Base-by-base conservation (phyloP, 2,329 filamentous ascomycete genomes). In the Apiospora aurea region DNA sequence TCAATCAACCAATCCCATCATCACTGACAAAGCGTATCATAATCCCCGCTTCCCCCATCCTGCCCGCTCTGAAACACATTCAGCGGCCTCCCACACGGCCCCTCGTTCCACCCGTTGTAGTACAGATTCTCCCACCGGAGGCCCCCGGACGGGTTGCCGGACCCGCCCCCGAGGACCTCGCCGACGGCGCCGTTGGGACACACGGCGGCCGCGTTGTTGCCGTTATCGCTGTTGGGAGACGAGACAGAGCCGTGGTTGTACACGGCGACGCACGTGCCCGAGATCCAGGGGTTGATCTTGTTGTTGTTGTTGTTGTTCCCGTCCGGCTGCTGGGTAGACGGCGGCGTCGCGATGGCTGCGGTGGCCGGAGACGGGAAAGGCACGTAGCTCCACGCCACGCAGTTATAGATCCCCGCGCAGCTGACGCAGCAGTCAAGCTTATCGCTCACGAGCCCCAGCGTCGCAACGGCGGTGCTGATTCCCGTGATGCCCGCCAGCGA, bases 91-190 rank as follows among this genome's bases (percentile, higher is more conserved):
- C 68, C 68, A 29, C 68, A 57, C 0, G 47, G 46, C 1, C 68
- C 68, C 68, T 69, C 24, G 18, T 69, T 69, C 68, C 68, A 57
- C 4, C 68, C 68, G 68, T 69, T 69, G 68, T 51, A 38, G 47
- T 69, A 51, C 24, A 69, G 18, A 24, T 53, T 53, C 21, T 26
- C 34, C 68, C 68, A 49, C 5, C 68, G 68, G 46, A 38, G 24
- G 66, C 1, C 21, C 24, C 1, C 26, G 10, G 66, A 38, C 21
- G 66, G 38, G 14, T 44, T 21, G 16, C 16, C 6, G 18, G 46
- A 38, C 18, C 16, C 29, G 18, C 68, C 68, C 7, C 43, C 68
- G 68, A 69, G 68, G 24, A 16, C 18, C 43, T 43, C 47, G 29
- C 68, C 68, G 46, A 69, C 68, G 0, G 13, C 26, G 46, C 68